Evolutionary conservation across 495 filamentous ascomycete species (phyloP), one percentile per base, ranked within the genome.

Genomic region (Tuber magnatum): DNA sequence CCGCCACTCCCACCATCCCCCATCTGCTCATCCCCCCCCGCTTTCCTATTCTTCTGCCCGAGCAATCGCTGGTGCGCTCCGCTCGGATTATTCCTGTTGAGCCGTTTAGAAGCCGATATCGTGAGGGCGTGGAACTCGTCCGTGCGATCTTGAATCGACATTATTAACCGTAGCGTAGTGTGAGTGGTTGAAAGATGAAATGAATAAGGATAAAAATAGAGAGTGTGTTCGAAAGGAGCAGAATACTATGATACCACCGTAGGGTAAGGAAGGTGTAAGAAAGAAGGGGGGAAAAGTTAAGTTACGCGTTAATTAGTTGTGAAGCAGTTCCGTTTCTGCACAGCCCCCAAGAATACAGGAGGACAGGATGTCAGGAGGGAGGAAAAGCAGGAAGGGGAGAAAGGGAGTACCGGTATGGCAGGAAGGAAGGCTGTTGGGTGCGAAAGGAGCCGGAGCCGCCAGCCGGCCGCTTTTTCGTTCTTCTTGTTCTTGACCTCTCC

Each of bases 81-180:
- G 35, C 80, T 71, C 6, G 73, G 88, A 87, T 73, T 87, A 81
- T 70, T 86, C 82, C 78, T 84, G 77, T 72, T 83, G 83, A 81
- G 72, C 81, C 83, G 84, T 86, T 83, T 75, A 88, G 84, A 79
- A 85, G 86, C 81, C 82, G 78, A 90, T 89, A 87, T 91, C 70
- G 98, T 88, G 82, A 98, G 94, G 76, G 93, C 90, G 80, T 90
- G 91, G 86, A 99, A 99, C 86, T 99, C 95, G 83, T 87, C 87
- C 73, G 95, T 99, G 80, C 95, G 92, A 85, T 99, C 95, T 87
- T 99, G 96, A 84, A 98, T 97, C 68, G 93, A 93, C 32, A 88
- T 87, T 69, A 73, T 76, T 61, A 10, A 61, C n/a, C n/a, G n/a
- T 61, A 32, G 10, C 3, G 51, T 61, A n/a, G 70, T 32, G 48